Evolutionary conservation across 108 stramenopile genomes (phyloP).

Genomic region (Discostella pseudostelligera): DNA sequence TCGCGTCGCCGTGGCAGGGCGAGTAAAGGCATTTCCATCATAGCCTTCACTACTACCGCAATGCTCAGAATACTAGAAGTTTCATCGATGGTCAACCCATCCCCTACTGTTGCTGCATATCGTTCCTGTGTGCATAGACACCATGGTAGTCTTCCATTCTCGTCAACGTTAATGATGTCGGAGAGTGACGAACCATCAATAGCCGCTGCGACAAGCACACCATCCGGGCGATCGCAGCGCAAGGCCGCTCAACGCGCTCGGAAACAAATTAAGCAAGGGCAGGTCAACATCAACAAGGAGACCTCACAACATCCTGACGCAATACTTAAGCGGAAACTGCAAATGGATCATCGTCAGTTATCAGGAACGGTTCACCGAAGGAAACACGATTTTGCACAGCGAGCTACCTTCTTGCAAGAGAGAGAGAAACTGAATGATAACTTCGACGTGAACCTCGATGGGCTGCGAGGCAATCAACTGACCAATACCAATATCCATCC

Average conservation of each 20-base stretch:
- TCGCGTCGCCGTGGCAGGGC: slow-evolving; percentile 2
- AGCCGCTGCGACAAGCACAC: not conserved
- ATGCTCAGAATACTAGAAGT: not conserved
- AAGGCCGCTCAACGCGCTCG: slow-evolving; percentile 42
- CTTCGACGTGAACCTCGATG: slow-evolving; percentile 20
- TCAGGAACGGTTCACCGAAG: slow-evolving; percentile 9
- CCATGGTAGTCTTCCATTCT: not conserved
- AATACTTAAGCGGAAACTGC: slow-evolving; percentile 23
- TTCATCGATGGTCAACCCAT: slow-evolving; percentile 4
- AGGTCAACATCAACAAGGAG: slow-evolving; percentile 10
- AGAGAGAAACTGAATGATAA: slow-evolving; percentile 17
- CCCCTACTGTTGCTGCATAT: not conserved
- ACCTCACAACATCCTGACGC: slow-evolving; percentile 41
- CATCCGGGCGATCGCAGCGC: slow-evolving; percentile 31
- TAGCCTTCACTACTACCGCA: not conserved
- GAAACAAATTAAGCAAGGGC: slow-evolving; percentile 11
- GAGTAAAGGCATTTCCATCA: slow-evolving; percentile 3
- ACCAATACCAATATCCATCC: slow-evolving; percentile 13
- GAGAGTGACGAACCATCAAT: slow-evolving; percentile 2
- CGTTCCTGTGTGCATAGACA: not conserved
- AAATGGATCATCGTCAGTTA: slow-evolving; percentile 10
- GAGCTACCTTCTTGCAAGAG: slow-evolving; percentile 9
- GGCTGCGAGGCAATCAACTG: slow-evolving; percentile 11
- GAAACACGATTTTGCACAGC: slow-evolving; percentile 29
- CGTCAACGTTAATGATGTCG: slow-evolving; percentile 10